Percentiles rank a stretch among this genome's conserved stretches.
phyloP scores from a whole-genome alignment of 371 early-diverging fungal genomes.

The Actinomucor elegans region DNA sequence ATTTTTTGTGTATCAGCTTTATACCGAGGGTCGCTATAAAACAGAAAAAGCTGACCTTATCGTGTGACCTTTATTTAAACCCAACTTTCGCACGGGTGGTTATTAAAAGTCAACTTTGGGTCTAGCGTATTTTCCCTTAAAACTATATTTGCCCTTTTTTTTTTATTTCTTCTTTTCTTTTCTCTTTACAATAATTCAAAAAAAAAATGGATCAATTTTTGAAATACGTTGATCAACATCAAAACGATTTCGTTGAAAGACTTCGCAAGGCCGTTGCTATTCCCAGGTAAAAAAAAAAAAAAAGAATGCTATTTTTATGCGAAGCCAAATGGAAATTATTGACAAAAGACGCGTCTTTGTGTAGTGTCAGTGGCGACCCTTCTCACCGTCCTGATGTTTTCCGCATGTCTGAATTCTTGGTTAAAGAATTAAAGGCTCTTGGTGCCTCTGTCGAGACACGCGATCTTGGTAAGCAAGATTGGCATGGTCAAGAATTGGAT shows the following conservation, averaged over 20 bases:
- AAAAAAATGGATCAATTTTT: slow-evolving; percentile 52
- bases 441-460: slow-evolving; percentile 69
- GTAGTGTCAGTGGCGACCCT: slow-evolving; percentile 82
- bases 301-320: too few species aligned
- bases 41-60: too few species aligned
- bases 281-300: slow-evolving; percentile 61
- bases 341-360: not conserved
- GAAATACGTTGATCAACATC: slow-evolving; percentile 78
- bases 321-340: not conserved
- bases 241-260: slow-evolving; percentile 77
- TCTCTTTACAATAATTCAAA: slow-evolving; percentile 4
- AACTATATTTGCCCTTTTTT: not conserved
- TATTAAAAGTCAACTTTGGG: too few species aligned
- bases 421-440: slow-evolving; percentile 72
- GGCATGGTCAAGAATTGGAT: slow-evolving; percentile 76
- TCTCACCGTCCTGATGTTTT: slow-evolving; percentile 82
- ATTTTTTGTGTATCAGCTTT: too few species aligned
- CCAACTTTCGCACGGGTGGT: too few species aligned
- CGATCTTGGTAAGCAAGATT: slow-evolving; percentile 82
- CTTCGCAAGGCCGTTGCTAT: slow-evolving; percentile 93
- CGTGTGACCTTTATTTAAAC: too few species aligned
- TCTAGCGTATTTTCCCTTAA: too few species aligned
- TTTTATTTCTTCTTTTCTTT: slow-evolving; percentile 12
- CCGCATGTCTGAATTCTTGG: slow-evolving; percentile 89
- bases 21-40: too few species aligned